Conservation (phyloP, 768 basidiomycete species). For the Phylloporus sp. region DNA sequence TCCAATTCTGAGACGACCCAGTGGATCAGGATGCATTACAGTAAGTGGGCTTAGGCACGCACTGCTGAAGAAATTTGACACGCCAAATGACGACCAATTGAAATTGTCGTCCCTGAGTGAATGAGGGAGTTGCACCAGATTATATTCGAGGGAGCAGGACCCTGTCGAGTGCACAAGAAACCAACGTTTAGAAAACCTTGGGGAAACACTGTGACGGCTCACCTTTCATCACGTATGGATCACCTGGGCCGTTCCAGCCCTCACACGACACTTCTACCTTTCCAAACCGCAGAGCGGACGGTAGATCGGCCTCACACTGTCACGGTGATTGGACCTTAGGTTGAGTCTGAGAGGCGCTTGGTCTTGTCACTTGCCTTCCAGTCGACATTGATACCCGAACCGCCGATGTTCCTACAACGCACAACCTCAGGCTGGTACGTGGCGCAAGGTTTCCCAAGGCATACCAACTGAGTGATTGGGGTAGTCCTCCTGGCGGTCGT, state of each 20-base stretch:
- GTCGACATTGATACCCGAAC: slow-evolving; percentile 74
- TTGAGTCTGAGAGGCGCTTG: slow-evolving; percentile 1
- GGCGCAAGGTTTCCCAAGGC: slow-evolving; percentile 74
- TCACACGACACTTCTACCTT: slow-evolving; percentile 86
- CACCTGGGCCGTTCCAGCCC: slow-evolving; percentile 82
- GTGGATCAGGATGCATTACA: neutral
- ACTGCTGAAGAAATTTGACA: slow-evolving; percentile 21
- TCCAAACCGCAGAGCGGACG: slow-evolving; percentile 77
- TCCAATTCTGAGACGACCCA: slow-evolving; percentile 39
- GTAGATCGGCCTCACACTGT: slow-evolving; percentile 89
- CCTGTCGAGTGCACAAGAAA: slow-evolving; percentile 39
- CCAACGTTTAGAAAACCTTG: neutral
- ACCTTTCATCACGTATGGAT: slow-evolving; percentile 85
- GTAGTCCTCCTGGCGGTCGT: slow-evolving; percentile 64
- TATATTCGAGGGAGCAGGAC: slow-evolving; percentile 85
- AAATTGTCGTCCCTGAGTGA: slow-evolving; percentile 20
- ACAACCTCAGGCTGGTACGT: slow-evolving; percentile 81
- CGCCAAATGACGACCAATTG: slow-evolving; percentile 7
- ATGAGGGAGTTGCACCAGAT: slow-evolving; percentile 64
- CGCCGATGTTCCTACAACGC: slow-evolving; percentile 78
- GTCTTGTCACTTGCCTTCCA: slow-evolving; percentile 67
- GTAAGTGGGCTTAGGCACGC: neutral
- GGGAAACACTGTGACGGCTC: slow-evolving; percentile 8
- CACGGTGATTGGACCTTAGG: slow-evolving; percentile 7
- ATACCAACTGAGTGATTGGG: slow-evolving; percentile 75